Evolutionary conservation across 805 yeast genomes (phyloP), one percentile per base, ranked within the genome.

Genomic region (Cyberlindnera lachancei): DNA sequence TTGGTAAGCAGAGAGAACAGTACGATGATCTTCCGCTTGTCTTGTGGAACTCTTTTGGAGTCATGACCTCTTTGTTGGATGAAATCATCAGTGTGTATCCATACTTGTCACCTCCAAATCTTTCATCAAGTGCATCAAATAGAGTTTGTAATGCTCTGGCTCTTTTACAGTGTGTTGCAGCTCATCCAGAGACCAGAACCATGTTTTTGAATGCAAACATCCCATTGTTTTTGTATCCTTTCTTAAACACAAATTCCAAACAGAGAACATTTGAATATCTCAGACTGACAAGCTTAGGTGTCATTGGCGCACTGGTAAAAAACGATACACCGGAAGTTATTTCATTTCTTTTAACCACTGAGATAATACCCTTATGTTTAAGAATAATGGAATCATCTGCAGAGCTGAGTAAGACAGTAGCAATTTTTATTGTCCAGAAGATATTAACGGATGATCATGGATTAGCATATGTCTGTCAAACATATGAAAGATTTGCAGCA

Each of bases 141-240:
- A 68, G 96, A 34, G 97, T 90, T 8, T 90, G 97, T 58, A 90
- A 92, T 60, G 96, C 97, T 0, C 64, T 90, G 47, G 96, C 96
- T 7, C 69, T 92, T 29, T 67, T 90, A 43, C 98, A 90, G 59
- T 92, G 98, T 60, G 96, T 90, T 25, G 98, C 98, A 3, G 83
- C 95, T 2, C 96, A 92, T 54, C 77, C 79, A 23, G 95, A 86
- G 42, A 92, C 97, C 0, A 75, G 95, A 53, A 77, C 75, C 19
- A 68, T 82, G 34, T 90, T 90, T 46, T 63, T 90, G 40, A 79
- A 75, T 55, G 96, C 97, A 2, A 95, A 92, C 50, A 76, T 90
- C 37, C 96, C 97, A 29, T 65, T 92, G 29, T 92, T 87, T 47
- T 64, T 90, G 36, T 92, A 92, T 59, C 98, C 98, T 19, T 90